A percentile compares a stretch with the other conserved stretches of the same genome.
Evolutionary conservation across 345 rosid species (phyloP).

Genomic region (Tarenaya hassleriana): DNA sequence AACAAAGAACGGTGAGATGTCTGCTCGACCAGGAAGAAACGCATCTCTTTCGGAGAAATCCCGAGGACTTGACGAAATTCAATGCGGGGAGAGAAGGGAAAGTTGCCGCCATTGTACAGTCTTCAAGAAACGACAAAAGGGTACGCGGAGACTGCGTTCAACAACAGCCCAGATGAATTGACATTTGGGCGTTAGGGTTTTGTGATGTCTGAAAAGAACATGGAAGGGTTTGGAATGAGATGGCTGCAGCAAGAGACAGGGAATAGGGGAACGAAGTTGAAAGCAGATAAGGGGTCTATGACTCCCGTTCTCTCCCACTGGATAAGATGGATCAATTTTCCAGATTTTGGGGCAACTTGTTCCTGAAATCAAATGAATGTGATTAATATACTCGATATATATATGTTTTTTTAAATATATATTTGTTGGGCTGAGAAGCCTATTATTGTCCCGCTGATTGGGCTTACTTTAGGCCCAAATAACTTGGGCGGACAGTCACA

Average conservation of each 20-base stretch:
- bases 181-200: constrained; percentile 6
- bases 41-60: constrained; percentile 25
- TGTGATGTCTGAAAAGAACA: constrained; percentile 8
- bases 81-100: constrained; percentile 35
- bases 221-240: not conserved
- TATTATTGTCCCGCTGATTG: too few relatives aligned
- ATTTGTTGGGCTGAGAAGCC: too few relatives aligned
- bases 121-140: not conserved
- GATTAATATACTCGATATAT: too few relatives aligned
- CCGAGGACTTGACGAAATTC: constrained; percentile 26
- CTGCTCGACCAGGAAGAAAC: constrained; percentile 24
- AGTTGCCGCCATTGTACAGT: constrained; percentile 25
- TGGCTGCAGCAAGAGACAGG: constrained; percentile 1
- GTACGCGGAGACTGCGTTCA: constrained; percentile 3
- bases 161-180: constrained; percentile 14
- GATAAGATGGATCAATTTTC: constrained; percentile 23
- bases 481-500: too few relatives aligned
- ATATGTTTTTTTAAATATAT: too few relatives aligned
- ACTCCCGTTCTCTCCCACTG: constrained; percentile 18
- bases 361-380: too few relatives aligned
- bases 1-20: constrained; percentile 31
- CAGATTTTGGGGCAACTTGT: not conserved
- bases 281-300: constrained; percentile 29
- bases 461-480: too few relatives aligned
- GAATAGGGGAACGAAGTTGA: not conserved